Evolutionary conservation across 148 eudicot species (phyloP), one percentile per base, ranked within the genome.

Genomic region (Vaccinium myrtillus): DNA sequence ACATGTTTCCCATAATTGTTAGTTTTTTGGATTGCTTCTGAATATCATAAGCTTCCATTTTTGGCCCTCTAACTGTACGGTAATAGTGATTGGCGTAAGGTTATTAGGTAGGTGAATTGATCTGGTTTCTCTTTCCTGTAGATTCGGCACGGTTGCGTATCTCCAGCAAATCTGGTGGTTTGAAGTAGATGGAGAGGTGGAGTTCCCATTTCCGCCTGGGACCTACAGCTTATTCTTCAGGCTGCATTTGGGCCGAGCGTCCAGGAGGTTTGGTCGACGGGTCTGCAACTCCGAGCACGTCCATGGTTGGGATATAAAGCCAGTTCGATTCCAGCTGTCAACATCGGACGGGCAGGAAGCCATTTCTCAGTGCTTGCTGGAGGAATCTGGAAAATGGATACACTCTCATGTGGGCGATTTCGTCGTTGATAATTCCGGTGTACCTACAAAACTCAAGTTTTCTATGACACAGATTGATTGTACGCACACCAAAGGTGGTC

Each of bases 91-190:
- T 25, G 73, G 16, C 15, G 6, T 69, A 27, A 69, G 36, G 55
- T 53, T 43, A 43, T 43, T 16, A 48, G 8, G 18, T n/a, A 48
- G 46, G 23, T 75, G 0, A 49, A 58, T 77, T 75, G 84, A 87
- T 58, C 43, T n/a, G n/a, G 36, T 32, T 85, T 21, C 69, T 84
- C 81, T 86, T 84, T 18, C 19, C 6, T 86, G 83, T 70, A 94
- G 98, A 83, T 94, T 94, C 79, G 80, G 88, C 58, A 77, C 82
- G 5, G 87, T 93, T 15, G 93, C 98, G 63, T 94, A 94, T 84
- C 94, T 94, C 75, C 98, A 93, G 69, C 98, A 94, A 79, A 93
- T 89, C 86, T 94, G 98, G 98, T 94, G 98, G 98, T 90, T 93
- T 75, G 98, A 94, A 85, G 89, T 93, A 74, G 88, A 92, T 15